These are phyloP conservation scores for Neofusicoccum parvum DNA, from an alignment of 2,329 filamentous ascomycete species.

Conservation along the genomic window DNA sequence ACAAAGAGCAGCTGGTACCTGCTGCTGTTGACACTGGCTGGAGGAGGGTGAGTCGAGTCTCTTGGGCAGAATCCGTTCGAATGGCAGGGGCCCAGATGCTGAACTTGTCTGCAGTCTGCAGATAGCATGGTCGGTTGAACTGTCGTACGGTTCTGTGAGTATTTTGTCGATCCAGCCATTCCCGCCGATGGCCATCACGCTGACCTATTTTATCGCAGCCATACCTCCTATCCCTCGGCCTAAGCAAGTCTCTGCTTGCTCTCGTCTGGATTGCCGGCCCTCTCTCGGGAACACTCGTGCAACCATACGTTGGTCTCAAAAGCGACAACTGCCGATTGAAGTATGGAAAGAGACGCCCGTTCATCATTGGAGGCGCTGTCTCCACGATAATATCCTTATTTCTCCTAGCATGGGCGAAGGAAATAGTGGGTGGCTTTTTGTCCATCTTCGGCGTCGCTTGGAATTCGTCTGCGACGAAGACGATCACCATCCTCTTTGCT, in stretches of 20 bases:
- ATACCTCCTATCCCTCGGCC: constrained; percentile 55
- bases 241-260: constrained; percentile 55
- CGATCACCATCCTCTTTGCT: constrained; percentile 72
- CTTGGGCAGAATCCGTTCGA: background rate
- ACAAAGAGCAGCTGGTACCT: constrained; percentile 86
- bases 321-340: constrained; percentile 53
- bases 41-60: constrained; percentile 64
- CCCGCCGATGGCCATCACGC: constrained; percentile 21
- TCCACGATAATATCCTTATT: constrained; percentile 54
- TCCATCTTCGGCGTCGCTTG: constrained; percentile 69
- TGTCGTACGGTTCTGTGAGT: constrained; percentile 81
- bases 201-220: constrained; percentile 38
- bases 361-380: constrained; percentile 53
- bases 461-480: constrained; percentile 66
- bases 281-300: constrained; percentile 55
- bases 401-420: constrained; percentile 53
- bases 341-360: constrained; percentile 55
- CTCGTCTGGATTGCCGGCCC: constrained; percentile 61
- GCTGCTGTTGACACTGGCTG: constrained; percentile 80
- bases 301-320: constrained; percentile 57
- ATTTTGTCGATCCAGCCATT: background rate
- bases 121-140: constrained; percentile 93
- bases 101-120: constrained; percentile 63
- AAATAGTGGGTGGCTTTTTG: constrained; percentile 65
- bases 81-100: background rate